Conservation (phyloP, 1,139 yeast species). For the Saccharomycopsis hybrid region DNA sequence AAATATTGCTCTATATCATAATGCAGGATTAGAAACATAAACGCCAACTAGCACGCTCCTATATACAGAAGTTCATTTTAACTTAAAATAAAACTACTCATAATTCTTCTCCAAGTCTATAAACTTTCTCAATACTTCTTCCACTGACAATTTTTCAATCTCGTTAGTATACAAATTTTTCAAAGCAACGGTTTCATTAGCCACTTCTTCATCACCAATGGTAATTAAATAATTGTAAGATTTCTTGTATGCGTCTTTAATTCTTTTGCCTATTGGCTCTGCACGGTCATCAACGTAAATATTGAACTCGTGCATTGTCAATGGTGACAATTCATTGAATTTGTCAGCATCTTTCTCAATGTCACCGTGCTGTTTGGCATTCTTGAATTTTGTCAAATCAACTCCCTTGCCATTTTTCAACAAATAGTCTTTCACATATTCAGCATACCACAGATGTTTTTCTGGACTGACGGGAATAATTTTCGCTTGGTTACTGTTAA, state of each 20-base stretch:
- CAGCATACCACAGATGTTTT: conserved; percentile 49
- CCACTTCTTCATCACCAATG: conserved; percentile 75
- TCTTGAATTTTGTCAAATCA: conserved; percentile 23
- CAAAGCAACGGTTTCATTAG: conserved; percentile 2
- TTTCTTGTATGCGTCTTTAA: conserved; percentile 68
- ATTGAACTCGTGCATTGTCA: conserved; percentile 52
- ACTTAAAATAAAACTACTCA: conserved; percentile 28
- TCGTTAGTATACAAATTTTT: conserved; percentile 33
- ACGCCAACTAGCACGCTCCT: too few relatives aligned
- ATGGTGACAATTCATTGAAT: conserved; percentile 36
- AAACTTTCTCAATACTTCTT: conserved; percentile 46
- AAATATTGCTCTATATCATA: too few relatives aligned
- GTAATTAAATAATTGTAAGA: conserved; percentile 77
- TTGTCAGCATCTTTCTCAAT: conserved; percentile 9
- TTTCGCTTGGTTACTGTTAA: conserved; percentile 89
- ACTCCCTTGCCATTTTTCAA: conserved; percentile 32
- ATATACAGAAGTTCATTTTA: too few relatives aligned
- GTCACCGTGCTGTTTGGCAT: conserved; percentile 18
- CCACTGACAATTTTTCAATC: conserved; percentile 38
- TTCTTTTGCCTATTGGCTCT: conserved; percentile 76
- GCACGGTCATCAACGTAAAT: conserved; percentile 71
- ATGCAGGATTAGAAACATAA: too few relatives aligned
- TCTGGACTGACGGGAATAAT: conserved; percentile 69
- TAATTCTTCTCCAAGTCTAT: conserved; percentile 43
- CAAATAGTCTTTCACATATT: conserved; percentile 38